These are phyloP conservation scores for Fusarium gaditjirri DNA, from an alignment of 2,329 filamentous ascomycete species.

Conservation along the genomic window DNA sequence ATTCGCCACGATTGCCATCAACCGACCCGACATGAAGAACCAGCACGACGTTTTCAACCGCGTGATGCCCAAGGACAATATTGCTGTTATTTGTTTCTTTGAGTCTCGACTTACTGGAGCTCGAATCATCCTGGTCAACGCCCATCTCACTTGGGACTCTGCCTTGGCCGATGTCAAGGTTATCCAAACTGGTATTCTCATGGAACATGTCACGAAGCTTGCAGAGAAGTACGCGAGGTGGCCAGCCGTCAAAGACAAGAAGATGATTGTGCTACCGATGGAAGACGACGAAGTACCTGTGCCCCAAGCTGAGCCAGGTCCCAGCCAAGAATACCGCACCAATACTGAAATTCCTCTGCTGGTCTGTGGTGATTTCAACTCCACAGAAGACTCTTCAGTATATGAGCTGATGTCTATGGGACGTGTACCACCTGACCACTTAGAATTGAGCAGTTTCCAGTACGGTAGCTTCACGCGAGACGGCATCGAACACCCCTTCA, in stretches of 20 bases:
- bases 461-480: constrained; percentile 94
- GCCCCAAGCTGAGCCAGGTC: constrained; percentile 72
- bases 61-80: constrained; percentile 98
- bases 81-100: constrained; percentile 90
- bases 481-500: constrained; percentile 95
- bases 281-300: constrained; percentile 59
- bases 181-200: constrained; percentile 92
- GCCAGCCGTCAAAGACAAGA: constrained; percentile 86
- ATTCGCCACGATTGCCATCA: constrained; percentile 91
- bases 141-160: constrained; percentile 95
- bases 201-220: constrained; percentile 89
- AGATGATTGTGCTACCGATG: constrained; percentile 59
- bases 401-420: constrained; percentile 90
- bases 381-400: constrained; percentile 84
- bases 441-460: constrained; percentile 80
- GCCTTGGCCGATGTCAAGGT: constrained; percentile 93
- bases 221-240: constrained; percentile 86
- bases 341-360: constrained; percentile 90
- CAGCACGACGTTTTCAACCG: constrained; percentile 98
- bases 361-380: constrained; percentile 97
- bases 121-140: constrained; percentile 91
- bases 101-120: constrained; percentile 93
- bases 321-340: constrained; percentile 86
- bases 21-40: constrained; percentile 95
- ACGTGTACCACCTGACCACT: constrained; percentile 79